Base-by-base conservation (phyloP, 805 yeast species). In the Zygosaccharomyces rouxii region DNA sequence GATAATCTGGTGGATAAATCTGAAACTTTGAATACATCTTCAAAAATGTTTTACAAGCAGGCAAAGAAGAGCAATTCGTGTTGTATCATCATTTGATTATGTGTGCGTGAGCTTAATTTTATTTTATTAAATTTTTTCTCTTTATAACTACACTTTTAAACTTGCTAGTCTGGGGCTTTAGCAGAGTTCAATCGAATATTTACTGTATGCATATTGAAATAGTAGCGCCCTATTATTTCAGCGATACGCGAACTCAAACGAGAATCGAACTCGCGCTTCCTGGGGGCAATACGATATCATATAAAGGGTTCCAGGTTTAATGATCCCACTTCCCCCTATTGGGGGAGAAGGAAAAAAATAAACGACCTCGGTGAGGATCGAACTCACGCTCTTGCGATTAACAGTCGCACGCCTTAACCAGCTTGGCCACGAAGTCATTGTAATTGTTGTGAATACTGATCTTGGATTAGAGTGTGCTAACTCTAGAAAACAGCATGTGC, bases 61-160 rank as follows among this genome's bases (percentile, higher is more conserved):
- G 98, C 99, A 29, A 89, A 94, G 76, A 92, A 90, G 70, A 83
- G 92, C 10, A 89, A 89, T 68, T 86, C 95, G 7, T 89, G 97
- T 71, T 89, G 97, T 72, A 73, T 84, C 19, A 75, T 88, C 54
- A 77, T 84, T 77, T 86, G 71, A 71, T 21, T 16, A 7, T 33
- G 10, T 25, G 10, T 25, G 7, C 7, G 28, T 9, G 10, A 25
- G 28, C 11, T 9, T 3, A 25, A 25, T 25, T 25, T 5, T 25
- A 5, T 5, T 25, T 9, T 25, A n/a, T 33, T 33, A 5, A 14
- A 10, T 14, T 21, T 5, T 14, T 14, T 16, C 4, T 9, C 10
- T 14, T 33, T 33, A 14, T 14, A 14, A 33, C 7, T 25, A 25
- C 28, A 9, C 4, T 14, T 14, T 33, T 14, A 16, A 18, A 14